Conservation (phyloP, 805 yeast species). For the Kuraishia borneana region DNA sequence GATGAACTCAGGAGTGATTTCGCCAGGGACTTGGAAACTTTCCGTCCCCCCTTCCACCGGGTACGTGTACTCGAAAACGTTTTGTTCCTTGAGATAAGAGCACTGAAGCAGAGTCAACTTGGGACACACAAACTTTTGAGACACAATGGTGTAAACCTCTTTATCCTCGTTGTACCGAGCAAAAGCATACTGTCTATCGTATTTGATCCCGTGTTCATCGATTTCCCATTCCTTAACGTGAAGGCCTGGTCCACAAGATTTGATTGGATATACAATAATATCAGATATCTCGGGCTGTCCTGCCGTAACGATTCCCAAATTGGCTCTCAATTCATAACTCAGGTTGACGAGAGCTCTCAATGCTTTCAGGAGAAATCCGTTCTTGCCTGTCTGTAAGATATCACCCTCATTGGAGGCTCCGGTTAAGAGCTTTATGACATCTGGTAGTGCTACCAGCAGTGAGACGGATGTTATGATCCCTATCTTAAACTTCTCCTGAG, state of each 20-base stretch:
- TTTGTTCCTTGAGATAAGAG: background rate
- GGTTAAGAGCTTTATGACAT: no score
- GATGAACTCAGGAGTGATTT: constrained; percentile 5
- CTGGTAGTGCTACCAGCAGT: no score
- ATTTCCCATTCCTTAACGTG: constrained; percentile 15
- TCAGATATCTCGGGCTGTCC: no score
- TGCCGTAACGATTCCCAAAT: no score
- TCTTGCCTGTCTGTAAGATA: background rate
- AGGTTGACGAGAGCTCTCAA: background rate
- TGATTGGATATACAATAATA: constrained; percentile 18
- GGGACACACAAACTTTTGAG: constrained; percentile 7
- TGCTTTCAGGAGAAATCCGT: background rate
- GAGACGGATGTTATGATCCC: no score
- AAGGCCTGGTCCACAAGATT: constrained; percentile 15
- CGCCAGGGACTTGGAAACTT: constrained; percentile 9
- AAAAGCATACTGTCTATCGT: constrained; percentile 16
- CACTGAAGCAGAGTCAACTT: background rate
- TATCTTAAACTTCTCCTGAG: no score
- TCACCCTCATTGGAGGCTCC: background rate
- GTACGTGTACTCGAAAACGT: constrained; percentile 10
- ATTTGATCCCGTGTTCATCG: constrained; percentile 14
- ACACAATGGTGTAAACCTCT: constrained; percentile 6
- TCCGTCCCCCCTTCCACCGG: constrained; percentile 1
- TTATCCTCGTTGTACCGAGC: constrained; percentile 7
- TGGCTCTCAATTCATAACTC: no score